Percentiles rank a stretch among this genome's conserved stretches.
These are phyloP conservation scores for Polytrichum commune DNA, from an alignment of 225 moss, liverwort and hornwort genomes.

Conservation along the genomic window DNA sequence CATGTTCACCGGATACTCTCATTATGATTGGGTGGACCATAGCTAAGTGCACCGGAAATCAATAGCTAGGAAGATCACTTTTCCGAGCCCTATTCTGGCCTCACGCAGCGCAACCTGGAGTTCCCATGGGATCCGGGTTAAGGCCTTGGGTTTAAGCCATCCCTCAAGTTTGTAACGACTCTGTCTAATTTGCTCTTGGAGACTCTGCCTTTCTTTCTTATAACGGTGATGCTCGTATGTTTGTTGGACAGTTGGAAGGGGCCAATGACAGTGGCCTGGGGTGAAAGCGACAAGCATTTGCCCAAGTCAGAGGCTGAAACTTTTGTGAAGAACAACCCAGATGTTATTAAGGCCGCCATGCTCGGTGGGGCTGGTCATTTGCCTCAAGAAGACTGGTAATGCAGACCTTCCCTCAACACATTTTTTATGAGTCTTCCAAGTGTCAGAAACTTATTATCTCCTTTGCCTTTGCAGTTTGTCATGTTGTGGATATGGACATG, in stretches of 20 bases:
- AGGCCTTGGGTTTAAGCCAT: too few species aligned
- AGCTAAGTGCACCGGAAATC: too few species aligned
- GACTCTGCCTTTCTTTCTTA: too few species aligned
- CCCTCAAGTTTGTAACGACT: too few species aligned
- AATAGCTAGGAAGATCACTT: too few species aligned
- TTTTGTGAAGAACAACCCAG: slow-evolving; percentile 74
- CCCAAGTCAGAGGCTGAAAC: slow-evolving; percentile 77
- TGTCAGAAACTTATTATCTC: background rate
- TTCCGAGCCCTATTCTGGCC: too few species aligned
- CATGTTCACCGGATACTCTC: too few species aligned
- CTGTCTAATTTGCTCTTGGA: too few species aligned
- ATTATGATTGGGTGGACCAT: too few species aligned
- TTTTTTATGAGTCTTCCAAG: too few species aligned
- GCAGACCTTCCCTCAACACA: background rate
- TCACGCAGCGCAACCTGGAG: too few species aligned
- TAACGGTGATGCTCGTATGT: background rate
- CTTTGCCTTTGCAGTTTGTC: background rate
- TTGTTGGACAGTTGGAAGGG: slow-evolving; percentile 67
- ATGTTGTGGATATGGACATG: background rate
- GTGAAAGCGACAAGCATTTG: slow-evolving; percentile 84
- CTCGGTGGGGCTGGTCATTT: slow-evolving; percentile 84
- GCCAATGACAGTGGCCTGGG: slow-evolving; percentile 93
- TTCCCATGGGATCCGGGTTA: too few species aligned
- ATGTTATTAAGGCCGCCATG: slow-evolving; percentile 54
- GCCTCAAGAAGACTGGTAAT: slow-evolving; percentile 96